Base-by-base conservation (phyloP, 2,329 filamentous ascomycete genomes). In the Hypoxylon sp. region DNA sequence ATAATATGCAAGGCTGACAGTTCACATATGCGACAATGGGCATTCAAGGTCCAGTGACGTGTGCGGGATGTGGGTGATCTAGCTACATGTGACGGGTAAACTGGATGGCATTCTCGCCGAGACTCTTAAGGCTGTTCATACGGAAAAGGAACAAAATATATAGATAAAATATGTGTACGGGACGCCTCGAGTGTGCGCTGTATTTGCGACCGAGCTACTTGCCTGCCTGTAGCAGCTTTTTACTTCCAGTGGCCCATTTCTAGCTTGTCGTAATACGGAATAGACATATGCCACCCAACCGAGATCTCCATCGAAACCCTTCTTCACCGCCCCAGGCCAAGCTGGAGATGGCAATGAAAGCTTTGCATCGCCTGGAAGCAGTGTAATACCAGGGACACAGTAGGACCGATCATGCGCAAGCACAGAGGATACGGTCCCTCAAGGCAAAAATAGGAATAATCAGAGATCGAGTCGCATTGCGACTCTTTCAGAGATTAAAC, bases 401-500 rank as follows among this genome's bases (percentile, higher is more conserved):
- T 90, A 85, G 75, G 70, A 72, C 70, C 67, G 72, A 74, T 74
- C 82, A 83, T 88, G 81, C 78, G 86, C 88, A 89, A 90, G 88
- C 86, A 81, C 85, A 89, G 87, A 83, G 86, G 82, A 66, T 66
- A 20, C 75, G 69, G 66, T 70, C 73, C 75, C 83, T 58, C 58
- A 68, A 58, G 76, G 68, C 81, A 90, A 90, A 88, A 89, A 92
- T 91, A 83, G 81, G 87, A 86, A 85, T 90, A 92, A 92, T 90
- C 87, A 85, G 80, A 41, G 81, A 82, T 83, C 83, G 81, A 81
- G 79, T 79, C 81, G 84, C 81, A 50, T 79, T 89, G 83, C 84
- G 82, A 80, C 81, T 82, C n/a, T n/a, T n/a, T n/a, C n/a, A n/a
- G n/a, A n/a, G n/a, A n/a, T n/a, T n/a, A n/a, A n/a, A n/a, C n/a